Base-by-base conservation (phyloP, 2,329 filamentous ascomycete species). In the Meredithiella fracta region DNA sequence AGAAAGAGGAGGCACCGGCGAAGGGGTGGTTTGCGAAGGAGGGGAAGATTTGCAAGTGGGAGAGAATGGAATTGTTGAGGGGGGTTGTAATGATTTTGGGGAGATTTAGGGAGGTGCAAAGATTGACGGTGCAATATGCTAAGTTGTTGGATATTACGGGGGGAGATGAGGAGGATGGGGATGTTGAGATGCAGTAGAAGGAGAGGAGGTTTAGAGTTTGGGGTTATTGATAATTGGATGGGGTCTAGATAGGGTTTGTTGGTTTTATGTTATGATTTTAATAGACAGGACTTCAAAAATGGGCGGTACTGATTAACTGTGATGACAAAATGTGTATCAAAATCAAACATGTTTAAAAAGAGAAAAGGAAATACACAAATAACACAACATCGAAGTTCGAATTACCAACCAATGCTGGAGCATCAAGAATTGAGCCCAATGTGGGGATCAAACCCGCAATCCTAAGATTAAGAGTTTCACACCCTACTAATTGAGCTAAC, bases 111-210 rank as follows among this genome's bases (percentile, higher is more conserved):
- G 94, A 97, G 65, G 74, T 98, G 29, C 92, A 98, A 68, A 79
- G 92, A 25, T 78, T 96, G 44, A 95, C 88, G n/a, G 86, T 96
- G 25, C 91, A 94, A 60, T 97, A 97, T 67, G 91, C 91, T 11
- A 81, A 86, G 60, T 72, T 89, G n/a, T 72, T 94, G 22, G 85
- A 84, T 56, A 72, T 86, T 38, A 75, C 73, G 5, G 61, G 72
- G 4, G 72, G 74, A 11, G 26, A 51, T 49, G 71, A 72, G 70
- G 71, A 72, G 15, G 58, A 59, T 49, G 44, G 25, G 37, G 22
- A 26, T 49, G 22, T 15, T 11, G 17, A 7, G 14, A 49, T 25
- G 44, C 5, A 25, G 22, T 2, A 7, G 40, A 25, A 25, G 11
- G 11, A 34, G 34, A 5, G 38, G 42, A 25, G 44, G 15, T 54